Conservation (phyloP, 2,329 filamentous ascomycete species). For the Hortaea werneckii region DNA sequence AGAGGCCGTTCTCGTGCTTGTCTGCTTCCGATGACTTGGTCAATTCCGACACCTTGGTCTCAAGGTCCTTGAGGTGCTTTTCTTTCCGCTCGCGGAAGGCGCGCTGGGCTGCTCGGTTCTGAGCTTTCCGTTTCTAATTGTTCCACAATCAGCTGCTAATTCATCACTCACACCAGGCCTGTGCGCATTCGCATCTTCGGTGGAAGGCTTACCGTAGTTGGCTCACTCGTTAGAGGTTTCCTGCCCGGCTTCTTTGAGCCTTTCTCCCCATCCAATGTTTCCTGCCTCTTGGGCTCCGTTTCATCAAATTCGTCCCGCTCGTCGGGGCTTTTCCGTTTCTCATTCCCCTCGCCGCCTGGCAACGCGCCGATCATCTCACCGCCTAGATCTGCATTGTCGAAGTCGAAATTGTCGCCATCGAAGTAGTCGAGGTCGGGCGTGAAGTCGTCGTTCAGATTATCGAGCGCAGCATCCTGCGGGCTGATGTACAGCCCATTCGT, state of each 20-base stretch:
- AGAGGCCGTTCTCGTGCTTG: slow-evolving; percentile 72
- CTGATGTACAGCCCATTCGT: slow-evolving; percentile 18
- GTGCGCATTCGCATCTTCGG: background rate
- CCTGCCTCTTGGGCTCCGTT: slow-evolving; percentile 64
- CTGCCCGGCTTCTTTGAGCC: slow-evolving; percentile 89
- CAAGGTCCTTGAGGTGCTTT: slow-evolving; percentile 75
- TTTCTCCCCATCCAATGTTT: slow-evolving; percentile 74
- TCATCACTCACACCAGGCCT: background rate
- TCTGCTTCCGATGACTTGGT: slow-evolving; percentile 76
- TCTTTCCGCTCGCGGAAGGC: slow-evolving; percentile 94
- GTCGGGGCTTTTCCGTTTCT: slow-evolving; percentile 7
- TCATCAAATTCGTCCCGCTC: slow-evolving; percentile 34
- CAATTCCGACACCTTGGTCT: slow-evolving; percentile 55
- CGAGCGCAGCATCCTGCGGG: slow-evolving; percentile 17
- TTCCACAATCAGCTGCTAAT: background rate
- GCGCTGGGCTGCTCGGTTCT: slow-evolving; percentile 84
- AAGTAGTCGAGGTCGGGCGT: slow-evolving; percentile 80
- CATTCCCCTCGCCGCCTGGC: slow-evolving; percentile 36
- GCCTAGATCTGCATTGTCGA: slow-evolving; percentile 50
- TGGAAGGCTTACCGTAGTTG: slow-evolving; percentile 68
- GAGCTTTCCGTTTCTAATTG: slow-evolving; percentile 80
- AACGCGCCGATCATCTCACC: slow-evolving; percentile 65
- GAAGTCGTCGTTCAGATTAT: slow-evolving; percentile 19
- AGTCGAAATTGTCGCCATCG: slow-evolving; percentile 68
- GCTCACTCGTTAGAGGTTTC: slow-evolving; percentile 91